These are phyloP conservation scores for Fomitopsis serialis DNA, from an alignment of 768 basidiomycete species.

Conservation along the genomic window DNA sequence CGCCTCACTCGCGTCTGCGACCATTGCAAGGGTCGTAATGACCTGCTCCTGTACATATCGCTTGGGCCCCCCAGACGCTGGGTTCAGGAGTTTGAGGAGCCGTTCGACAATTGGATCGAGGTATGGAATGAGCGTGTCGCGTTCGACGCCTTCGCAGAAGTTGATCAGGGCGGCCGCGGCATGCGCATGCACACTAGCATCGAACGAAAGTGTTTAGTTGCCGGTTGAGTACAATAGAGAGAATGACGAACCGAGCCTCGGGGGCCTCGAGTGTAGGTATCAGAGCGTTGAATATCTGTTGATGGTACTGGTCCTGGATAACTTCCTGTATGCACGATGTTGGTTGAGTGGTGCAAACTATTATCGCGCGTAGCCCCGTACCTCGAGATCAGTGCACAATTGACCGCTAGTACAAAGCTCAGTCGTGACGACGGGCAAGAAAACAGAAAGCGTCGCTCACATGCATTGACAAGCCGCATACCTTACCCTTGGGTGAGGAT, in stretches of 20 bases:
- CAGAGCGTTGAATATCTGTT: slow-evolving; percentile 62
- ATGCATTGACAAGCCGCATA: slow-evolving; percentile 82
- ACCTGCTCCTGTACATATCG: slow-evolving; percentile 86
- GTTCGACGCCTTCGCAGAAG: slow-evolving; percentile 83
- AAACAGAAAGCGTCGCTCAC: slow-evolving; percentile 37
- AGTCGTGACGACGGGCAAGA: neutral
- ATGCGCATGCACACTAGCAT: slow-evolving; percentile 72
- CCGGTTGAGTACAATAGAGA: neutral
- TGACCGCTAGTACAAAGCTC: slow-evolving; percentile 54
- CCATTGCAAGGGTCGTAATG: slow-evolving; percentile 84
- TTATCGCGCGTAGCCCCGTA: slow-evolving; percentile 22
- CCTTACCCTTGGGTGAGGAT: slow-evolving; percentile 69
- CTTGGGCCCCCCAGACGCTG: slow-evolving; percentile 37
- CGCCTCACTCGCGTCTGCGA: slow-evolving; percentile 77
- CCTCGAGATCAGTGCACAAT: slow-evolving; percentile 85
- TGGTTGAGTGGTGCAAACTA: neutral
- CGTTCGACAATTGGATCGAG: slow-evolving; percentile 77
- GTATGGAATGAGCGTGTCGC: slow-evolving; percentile 67
- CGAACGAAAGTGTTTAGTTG: neutral
- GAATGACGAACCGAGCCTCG: slow-evolving; percentile 51
- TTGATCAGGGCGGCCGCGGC: slow-evolving; percentile 87
- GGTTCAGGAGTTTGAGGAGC: slow-evolving; percentile 60
- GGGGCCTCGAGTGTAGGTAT: slow-evolving; percentile 73
- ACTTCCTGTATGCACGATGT: slow-evolving; percentile 45
- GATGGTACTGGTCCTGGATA: slow-evolving; percentile 68